Evolutionary conservation across 2,329 filamentous ascomycete species (phyloP), one percentile per base, ranked within the genome.

Genomic region (Exophiala alcalophila): DNA sequence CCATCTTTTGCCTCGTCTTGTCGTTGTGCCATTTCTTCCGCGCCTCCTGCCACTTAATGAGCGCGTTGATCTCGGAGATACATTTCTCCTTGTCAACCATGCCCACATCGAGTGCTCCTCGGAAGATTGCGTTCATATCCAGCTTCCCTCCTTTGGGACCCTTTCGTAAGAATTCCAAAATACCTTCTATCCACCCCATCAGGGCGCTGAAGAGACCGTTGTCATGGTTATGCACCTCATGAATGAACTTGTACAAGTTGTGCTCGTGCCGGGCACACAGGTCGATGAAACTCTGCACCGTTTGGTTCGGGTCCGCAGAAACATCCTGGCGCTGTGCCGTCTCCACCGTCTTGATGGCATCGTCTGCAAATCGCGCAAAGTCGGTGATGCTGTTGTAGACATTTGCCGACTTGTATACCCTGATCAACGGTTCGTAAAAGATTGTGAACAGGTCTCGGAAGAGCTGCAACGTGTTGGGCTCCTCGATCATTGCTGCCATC

Each of bases 1-100:
- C 92, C 92, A 98, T 97, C 75, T 98, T 98, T 70, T 97, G 92
- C 40, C 90, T 74, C 6, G 92, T 98, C 74, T 98, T 98, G 67
- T 94, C 88, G 49, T 91, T 82, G 63, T 98, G 92, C 92, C 92
- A 98, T 68, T 91, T 91, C 75, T 98, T 97, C 41, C 92, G 76
- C 28, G 87, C 86, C 61, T 90, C 87, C 65, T 98, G 92, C 92
- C 92, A 98, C 33, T 83, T 75, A 56, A 98, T 92, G 35, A 98
- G 73, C 20, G 77, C 71, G 59, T 97, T 80, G 59, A 97, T 90
- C 67, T 98, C 92, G 3, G 68, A 68, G 6, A 90, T 80, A 0
- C 85, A 86, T 52, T 80, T 78, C 2, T 77, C 72, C 61, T 82
- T 83, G 61, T 96, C 77, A 37, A 98, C 70, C 37, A 74, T 64